Conservation (phyloP, 441 rosid genomes). For the Sinapis alba region DNA sequence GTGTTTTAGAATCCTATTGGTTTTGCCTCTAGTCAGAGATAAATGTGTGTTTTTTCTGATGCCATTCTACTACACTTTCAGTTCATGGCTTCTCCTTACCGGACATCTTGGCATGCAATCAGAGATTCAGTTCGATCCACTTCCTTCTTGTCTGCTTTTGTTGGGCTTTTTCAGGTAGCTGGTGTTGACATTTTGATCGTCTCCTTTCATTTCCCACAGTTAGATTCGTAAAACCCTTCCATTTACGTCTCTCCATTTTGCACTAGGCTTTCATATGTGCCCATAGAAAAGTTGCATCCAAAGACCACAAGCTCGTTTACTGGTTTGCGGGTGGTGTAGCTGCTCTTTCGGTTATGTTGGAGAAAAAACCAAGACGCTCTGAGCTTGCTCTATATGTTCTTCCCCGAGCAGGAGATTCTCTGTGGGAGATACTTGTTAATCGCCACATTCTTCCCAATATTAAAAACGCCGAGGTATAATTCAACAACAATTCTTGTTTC, state of each 20-base stretch:
- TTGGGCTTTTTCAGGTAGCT: conserved; percentile 94
- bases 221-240: conserved; percentile 20
- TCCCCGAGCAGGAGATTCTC: conserved; percentile 96
- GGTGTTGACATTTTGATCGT: conserved; percentile 25
- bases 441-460: conserved; percentile 86
- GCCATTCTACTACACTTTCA: conserved; percentile 36
- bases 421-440: conserved; percentile 92
- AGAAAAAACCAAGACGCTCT: conserved; percentile 90
- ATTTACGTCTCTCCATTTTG: conserved; percentile 15
- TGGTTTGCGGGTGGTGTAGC: conserved; percentile 92
- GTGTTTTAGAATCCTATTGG: neutral
- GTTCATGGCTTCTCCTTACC: conserved; percentile 93
- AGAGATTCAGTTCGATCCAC: conserved; percentile 94
- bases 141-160: conserved; percentile 94
- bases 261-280: conserved; percentile 83
- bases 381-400: conserved; percentile 97
- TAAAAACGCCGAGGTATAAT: conserved; percentile 87
- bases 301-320: conserved; percentile 93
- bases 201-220: neutral
- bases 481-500: neutral
- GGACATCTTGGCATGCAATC: conserved; percentile 88
- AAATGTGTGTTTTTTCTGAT: conserved; percentile 4
- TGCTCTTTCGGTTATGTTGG: conserved; percentile 87
- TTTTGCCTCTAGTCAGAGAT: conserved; percentile 14
- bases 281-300: conserved; percentile 79